Base-by-base conservation (phyloP, 208 protist species). In the Paratrypanosoma confusum region DNA sequence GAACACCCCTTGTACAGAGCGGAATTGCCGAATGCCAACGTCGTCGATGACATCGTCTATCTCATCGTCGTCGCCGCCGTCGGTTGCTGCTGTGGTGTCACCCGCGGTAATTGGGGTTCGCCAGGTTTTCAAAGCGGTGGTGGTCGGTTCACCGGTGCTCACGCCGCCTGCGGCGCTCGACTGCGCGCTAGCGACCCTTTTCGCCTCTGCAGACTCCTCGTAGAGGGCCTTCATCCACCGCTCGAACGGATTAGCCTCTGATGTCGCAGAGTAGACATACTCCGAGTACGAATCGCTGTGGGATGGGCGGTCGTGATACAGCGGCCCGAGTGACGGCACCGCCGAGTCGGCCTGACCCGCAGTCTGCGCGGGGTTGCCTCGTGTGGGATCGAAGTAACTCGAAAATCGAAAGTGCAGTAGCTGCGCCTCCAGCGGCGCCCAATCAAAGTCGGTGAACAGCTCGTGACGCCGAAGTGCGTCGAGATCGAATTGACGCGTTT, bases 171-270 rank as follows among this genome's bases (percentile, higher is more conserved):
- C 44, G 5, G 33, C 21, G 11, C 23, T 17, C 0, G 40, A 18
- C 20, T 13, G 3, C 14, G 7, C 6, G 11, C 36, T 17, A 1
- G 16, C 13, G 27, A 5, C 32, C 14, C 31, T 37, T 13, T 31
- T 22, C 22, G 13, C 25, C 23, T 1, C 23, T 20, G 44, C 5
- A 5, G 3, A 23, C 23, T 44, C 39, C 18, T 39, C 35, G 18
- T 39, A 17, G 11, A 16, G n/a, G 29, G 29, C 46, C 24, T 31
- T 10, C 5, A 81, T 40, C 35, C 66, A 72, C 32, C 63, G 43
- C 50, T 92, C 82, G 63, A 88, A 88, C 5, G 76, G 78, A 38
- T 88, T 88, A 1, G 58, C 70, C 41, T 92, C 82, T 0, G 82
- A 75, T 11, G 82, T 84, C 8, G 60, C 69, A 24, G 45, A 42